Evolutionary conservation across 2,329 filamentous ascomycete genomes (phyloP).

Genomic region (Akanthomyces uredinophilus): DNA sequence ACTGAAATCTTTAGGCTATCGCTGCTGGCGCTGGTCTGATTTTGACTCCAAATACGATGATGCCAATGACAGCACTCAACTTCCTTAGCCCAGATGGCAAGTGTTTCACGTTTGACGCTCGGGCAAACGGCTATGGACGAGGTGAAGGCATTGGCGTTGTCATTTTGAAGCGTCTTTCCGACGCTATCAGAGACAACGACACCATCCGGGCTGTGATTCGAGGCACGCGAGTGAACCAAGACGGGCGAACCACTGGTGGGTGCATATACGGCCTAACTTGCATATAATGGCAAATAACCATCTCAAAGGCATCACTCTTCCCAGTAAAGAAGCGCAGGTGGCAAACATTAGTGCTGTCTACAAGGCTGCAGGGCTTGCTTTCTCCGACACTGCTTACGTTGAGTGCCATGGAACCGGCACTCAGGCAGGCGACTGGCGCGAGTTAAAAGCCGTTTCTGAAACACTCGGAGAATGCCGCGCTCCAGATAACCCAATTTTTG

Average conservation of each 20-base stretch:
- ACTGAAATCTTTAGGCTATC: constrained; percentile 31
- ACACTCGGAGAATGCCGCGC: constrained; percentile 34
- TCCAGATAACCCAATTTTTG: constrained; percentile 36
- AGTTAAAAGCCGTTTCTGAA: constrained; percentile 43
- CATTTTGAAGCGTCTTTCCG: constrained; percentile 52
- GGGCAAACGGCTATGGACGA: constrained; percentile 58
- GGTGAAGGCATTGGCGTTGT: constrained; percentile 59
- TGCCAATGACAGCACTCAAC: constrained; percentile 50
- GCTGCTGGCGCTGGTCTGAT: constrained; percentile 49
- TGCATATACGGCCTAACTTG: neutral
- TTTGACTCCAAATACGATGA: constrained; percentile 50
- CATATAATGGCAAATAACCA: neutral
- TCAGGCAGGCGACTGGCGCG: constrained; percentile 47
- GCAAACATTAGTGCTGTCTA: constrained; percentile 47
- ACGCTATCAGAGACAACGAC: constrained; percentile 56
- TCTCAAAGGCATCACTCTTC: constrained; percentile 49
- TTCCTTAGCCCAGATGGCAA: constrained; percentile 48
- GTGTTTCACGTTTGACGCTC: constrained; percentile 50
- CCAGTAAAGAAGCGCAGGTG: constrained; percentile 47
- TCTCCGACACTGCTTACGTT: constrained; percentile 44
- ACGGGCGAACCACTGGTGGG: constrained; percentile 51
- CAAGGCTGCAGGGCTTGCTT: constrained; percentile 36
- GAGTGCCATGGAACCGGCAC: constrained; percentile 59
- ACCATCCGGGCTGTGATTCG: constrained; percentile 51
- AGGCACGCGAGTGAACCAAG: constrained; percentile 49